Base-by-base conservation (phyloP, 1,284 basidiomycete genomes). In the Leccinum insolens region DNA sequence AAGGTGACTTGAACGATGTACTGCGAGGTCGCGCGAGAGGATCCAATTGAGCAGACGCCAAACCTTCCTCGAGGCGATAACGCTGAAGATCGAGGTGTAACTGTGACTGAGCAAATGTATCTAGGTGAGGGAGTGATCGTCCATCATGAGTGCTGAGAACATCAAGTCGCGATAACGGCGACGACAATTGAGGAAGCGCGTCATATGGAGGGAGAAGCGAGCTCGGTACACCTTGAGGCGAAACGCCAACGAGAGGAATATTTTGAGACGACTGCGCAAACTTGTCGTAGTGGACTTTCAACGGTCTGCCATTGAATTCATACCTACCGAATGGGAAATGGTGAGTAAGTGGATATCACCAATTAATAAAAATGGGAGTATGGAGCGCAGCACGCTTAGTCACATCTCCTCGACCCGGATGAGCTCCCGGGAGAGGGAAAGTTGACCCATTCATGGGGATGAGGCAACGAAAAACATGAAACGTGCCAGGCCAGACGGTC, bases 201-300 rank as follows among this genome's bases (percentile, higher is more conserved):
- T 79, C 78, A 62, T 76, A 73, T 3, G 72, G 52, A 1, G 74
- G 44, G 41, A 79, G 64, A 57, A 77, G 59, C 15, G 78, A 70
- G 12, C 64, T 22, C 3, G 69, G 60, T 28, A 37, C 11, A 12
- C 49, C 28, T 52, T 75, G 75, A 20, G 76, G 60, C 4, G 76
- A 72, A 64, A 72, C 62, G 31, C 70, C 73, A 22, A 64, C 64
- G 57, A 81, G 76, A 20, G 77, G 65, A 17, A 73, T 69, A 31
- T 75, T 76, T 66, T 82, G 80, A 14, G 77, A 75, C 17, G 80
- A 80, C 25, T 84, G 83, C 4, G 85, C 81, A 75, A 88, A 93
- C 76, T 91, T 92, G 82, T 96, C 94, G 75, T 90, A 93, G 77
- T 95, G 94, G 14, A 96, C 94, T 78, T 95, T 95, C 63, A 96